phyloP scores from a whole-genome alignment of 805 yeast species.

The Kluyveromyces aestuarii region DNA sequence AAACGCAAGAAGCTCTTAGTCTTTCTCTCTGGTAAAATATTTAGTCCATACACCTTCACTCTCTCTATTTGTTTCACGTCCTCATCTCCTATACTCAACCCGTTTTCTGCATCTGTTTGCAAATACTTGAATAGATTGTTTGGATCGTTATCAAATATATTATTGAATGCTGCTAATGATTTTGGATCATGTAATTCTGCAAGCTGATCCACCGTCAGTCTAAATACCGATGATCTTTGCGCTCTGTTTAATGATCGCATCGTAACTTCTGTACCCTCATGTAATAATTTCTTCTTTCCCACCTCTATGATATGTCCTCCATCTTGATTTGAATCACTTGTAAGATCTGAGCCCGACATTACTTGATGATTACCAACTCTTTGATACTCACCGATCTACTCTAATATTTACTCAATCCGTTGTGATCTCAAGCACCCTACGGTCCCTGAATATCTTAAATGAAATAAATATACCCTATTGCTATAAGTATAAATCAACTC shows the following conservation, averaged over 20 bases:
- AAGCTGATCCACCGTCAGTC: constrained; percentile 14
- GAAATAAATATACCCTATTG: background rate
- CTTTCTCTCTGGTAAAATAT: constrained; percentile 62
- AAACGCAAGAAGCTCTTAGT: constrained; percentile 59
- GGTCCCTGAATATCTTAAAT: no score
- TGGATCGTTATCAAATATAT: constrained; percentile 17
- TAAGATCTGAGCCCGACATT: background rate
- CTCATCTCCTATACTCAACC: constrained; percentile 13
- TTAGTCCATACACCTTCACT: constrained; percentile 49
- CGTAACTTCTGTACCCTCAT: constrained; percentile 1
- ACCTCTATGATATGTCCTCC: background rate
- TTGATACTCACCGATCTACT: no score
- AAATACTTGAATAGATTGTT: constrained; percentile 14
- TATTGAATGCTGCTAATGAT: constrained; percentile 17
- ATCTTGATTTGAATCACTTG: background rate
- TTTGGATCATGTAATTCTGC: constrained; percentile 27
- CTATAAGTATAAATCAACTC: background rate
- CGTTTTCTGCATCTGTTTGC: constrained; percentile 15
- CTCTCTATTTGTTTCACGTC: constrained; percentile 8
- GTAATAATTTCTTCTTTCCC: background rate
- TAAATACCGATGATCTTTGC: constrained; percentile 3
- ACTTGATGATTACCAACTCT: background rate
- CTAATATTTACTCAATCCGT: no score
- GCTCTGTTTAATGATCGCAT: background rate
- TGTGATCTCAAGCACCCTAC: no score